Conservation (phyloP, 345 rosid genomes). For the Populus tremula region DNA sequence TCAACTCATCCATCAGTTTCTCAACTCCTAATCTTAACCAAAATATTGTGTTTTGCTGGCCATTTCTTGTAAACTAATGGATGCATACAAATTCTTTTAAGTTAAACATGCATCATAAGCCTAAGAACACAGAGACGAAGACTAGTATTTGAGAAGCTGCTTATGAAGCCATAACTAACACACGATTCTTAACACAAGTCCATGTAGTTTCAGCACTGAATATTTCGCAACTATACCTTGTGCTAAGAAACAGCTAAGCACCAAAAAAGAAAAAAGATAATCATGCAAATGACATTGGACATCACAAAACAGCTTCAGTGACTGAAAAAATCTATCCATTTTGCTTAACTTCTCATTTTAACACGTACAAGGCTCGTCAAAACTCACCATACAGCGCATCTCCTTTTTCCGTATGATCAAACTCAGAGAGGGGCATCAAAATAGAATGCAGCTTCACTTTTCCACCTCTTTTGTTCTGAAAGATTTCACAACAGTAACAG, state of each 20-base stretch:
- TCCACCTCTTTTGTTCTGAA: conserved; percentile 36
- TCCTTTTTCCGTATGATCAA: conserved; percentile 29
- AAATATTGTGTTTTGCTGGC: background rate
- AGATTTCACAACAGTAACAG: background rate
- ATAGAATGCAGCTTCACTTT: conserved; percentile 34
- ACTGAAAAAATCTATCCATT: background rate
- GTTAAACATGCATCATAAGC: background rate
- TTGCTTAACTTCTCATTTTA: background rate
- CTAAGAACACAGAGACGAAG: background rate
- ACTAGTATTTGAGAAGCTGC: background rate
- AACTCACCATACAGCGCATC: conserved; percentile 32
- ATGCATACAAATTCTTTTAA: background rate
- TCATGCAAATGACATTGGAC: background rate
- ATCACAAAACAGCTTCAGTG: background rate
- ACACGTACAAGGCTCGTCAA: background rate
- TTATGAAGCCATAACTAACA: background rate
- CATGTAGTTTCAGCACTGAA: background rate
- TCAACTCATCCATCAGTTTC: background rate
- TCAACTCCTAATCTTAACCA: too few species aligned
- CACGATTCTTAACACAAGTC: background rate
- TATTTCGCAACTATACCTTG: background rate
- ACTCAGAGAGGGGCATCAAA: conserved; percentile 28
- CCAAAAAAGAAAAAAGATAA: background rate
- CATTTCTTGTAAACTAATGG: background rate
- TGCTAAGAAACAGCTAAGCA: background rate